Conservation (phyloP, 169 alveolate genomes). For the Plasmodium cynomolgi region DNA sequence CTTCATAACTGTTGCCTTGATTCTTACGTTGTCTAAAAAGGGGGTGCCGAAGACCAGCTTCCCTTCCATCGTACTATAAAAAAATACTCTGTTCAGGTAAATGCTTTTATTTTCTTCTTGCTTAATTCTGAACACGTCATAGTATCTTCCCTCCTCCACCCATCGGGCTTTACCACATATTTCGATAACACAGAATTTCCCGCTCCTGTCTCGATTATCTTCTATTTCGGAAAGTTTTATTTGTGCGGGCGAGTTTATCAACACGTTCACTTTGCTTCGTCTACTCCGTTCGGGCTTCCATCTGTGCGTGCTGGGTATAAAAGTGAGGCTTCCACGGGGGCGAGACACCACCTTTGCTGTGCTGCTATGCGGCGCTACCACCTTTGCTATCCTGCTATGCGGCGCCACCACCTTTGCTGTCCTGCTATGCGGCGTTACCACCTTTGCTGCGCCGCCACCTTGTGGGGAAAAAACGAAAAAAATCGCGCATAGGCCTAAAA, state of each 20-base stretch:
- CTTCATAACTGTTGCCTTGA: conserved; percentile 81
- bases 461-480: background rate
- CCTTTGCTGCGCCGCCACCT: background rate
- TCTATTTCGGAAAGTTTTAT: conserved; percentile 78
- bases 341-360: background rate
- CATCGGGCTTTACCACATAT: conserved; percentile 86
- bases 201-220: conserved; percentile 87
- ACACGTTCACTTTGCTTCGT: conserved; percentile 26
- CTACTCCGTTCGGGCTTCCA: background rate
- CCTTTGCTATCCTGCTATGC: background rate
- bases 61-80: conserved; percentile 84
- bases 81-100: conserved; percentile 81
- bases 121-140: conserved; percentile 86
- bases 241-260: conserved; percentile 86
- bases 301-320: background rate
- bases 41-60: conserved; percentile 85
- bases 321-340: conserved; percentile 1
- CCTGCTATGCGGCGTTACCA: no score
- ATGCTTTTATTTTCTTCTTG: conserved; percentile 85
- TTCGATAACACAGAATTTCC: conserved; percentile 84
- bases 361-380: background rate
- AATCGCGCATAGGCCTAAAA: conserved; percentile 8
- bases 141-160: conserved; percentile 89
- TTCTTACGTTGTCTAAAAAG: conserved; percentile 85
- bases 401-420: background rate